These are phyloP conservation scores for Pythium apleroticum DNA, from an alignment of 352 stramenopile species.

Conservation along the genomic window DNA sequence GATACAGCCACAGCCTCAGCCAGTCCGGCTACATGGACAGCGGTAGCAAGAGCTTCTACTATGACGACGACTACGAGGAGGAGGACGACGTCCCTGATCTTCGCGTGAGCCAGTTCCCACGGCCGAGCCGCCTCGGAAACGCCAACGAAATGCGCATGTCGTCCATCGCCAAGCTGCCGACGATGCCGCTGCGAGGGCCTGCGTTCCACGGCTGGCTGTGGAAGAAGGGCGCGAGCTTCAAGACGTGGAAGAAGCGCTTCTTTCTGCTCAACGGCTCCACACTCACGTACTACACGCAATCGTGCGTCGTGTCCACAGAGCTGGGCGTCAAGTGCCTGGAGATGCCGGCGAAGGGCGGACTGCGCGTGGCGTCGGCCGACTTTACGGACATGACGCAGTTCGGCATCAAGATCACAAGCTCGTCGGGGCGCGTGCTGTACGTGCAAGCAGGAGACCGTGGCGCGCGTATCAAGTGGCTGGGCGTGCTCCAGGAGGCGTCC, in stretches of 20 bases:
- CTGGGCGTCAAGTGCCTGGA: conserved; percentile 63
- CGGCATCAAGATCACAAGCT: conserved; percentile 59
- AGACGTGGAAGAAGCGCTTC: conserved; percentile 83
- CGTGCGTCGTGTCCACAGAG: conserved; percentile 61
- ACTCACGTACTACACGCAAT: conserved; percentile 73
- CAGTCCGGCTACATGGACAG: not conserved
- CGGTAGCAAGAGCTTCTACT: conserved; percentile 1
- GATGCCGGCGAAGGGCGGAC: conserved; percentile 47
- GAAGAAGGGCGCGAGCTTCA: conserved; percentile 72
- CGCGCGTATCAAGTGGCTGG: conserved; percentile 49
- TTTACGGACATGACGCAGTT: conserved; percentile 53
- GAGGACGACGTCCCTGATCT: conserved; percentile 13
- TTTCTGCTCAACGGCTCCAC: conserved; percentile 66
- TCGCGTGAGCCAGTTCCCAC: conserved; percentile 14
- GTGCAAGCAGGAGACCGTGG: conserved; percentile 54
- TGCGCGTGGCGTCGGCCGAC: conserved; percentile 48
- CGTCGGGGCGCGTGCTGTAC: conserved; percentile 55
- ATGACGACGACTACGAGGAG: conserved; percentile 6
- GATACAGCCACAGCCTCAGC: not conserved
- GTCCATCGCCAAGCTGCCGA: conserved; percentile 55
- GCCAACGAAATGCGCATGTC: conserved; percentile 18
- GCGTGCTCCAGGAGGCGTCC: conserved; percentile 51
- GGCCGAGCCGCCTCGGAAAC: conserved; percentile 9
- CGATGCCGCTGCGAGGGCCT: conserved; percentile 51
- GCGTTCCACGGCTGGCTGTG: conserved; percentile 79